A percentile compares a stretch with the other conserved stretches of the same genome.
Conservation (phyloP, 116 monocot species). For the Iris pallida region DNA sequence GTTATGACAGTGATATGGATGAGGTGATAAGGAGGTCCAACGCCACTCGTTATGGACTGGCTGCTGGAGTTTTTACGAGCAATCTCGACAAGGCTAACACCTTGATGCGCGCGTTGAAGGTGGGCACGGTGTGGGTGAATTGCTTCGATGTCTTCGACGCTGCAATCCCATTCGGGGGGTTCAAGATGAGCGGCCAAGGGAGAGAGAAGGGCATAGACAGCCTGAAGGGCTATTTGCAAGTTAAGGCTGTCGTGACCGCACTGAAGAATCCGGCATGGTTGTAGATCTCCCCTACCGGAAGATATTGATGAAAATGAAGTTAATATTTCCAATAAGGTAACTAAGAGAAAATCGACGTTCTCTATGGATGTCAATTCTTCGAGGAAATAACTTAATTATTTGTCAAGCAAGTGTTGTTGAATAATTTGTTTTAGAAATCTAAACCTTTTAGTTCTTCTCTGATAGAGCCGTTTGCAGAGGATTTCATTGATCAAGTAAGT, state of each 20-base stretch:
- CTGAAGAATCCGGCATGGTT: slow-evolving; percentile 83
- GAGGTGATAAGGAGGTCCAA: slow-evolving; percentile 84
- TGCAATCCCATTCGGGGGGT: slow-evolving; percentile 89
- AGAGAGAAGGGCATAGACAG: slow-evolving; percentile 93
- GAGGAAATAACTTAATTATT: too few relatives aligned
- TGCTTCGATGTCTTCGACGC: slow-evolving; percentile 91
- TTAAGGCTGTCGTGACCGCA: slow-evolving; percentile 75
- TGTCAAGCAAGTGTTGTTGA: too few relatives aligned
- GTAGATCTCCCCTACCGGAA: slow-evolving; percentile 12
- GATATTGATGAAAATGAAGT: too few relatives aligned
- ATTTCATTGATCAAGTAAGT: too few relatives aligned
- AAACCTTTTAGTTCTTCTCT: too few relatives aligned
- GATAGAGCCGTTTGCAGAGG: too few relatives aligned
- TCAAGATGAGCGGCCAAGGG: slow-evolving; percentile 94
- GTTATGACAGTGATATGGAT: slow-evolving; percentile 59
- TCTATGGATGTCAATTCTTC: too few relatives aligned
- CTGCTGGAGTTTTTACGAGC: slow-evolving; percentile 88
- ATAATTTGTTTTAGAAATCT: too few relatives aligned
- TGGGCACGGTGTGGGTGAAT: slow-evolving; percentile 77
- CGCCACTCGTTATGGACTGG: slow-evolving; percentile 56
- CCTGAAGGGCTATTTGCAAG: slow-evolving; percentile 78
- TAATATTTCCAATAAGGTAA: too few relatives aligned
- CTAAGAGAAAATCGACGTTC: too few relatives aligned
- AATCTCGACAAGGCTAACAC: slow-evolving; percentile 80
- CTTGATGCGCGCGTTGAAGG: slow-evolving; percentile 54